Evolutionary conservation across 2,329 filamentous ascomycete genomes (phyloP).

Genomic region (Diaporthe citriasiana): DNA sequence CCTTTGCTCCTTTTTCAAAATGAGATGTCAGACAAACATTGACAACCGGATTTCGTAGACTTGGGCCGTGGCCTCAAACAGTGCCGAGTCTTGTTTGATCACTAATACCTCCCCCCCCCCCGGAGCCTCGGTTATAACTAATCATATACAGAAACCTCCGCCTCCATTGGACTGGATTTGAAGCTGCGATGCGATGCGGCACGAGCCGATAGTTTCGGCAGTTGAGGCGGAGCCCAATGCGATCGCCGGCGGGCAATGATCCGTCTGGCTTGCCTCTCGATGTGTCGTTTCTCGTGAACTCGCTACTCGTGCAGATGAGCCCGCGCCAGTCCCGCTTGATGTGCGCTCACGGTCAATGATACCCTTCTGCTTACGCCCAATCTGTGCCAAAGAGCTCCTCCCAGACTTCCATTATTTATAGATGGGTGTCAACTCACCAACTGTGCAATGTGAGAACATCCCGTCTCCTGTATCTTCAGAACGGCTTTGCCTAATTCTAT

Average conservation of each 20-base stretch:
- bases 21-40: not conserved
- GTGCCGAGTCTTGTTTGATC: not conserved
- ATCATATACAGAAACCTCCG: not conserved
- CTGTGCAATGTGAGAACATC: too few relatives aligned
- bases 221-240: not conserved
- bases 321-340: not conserved
- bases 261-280: not conserved
- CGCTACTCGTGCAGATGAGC: not conserved
- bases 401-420: not conserved
- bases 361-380: not conserved
- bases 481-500: not conserved
- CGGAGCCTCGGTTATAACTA: not conserved
- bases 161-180: not conserved
- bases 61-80: not conserved
- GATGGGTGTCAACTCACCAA: not conserved
- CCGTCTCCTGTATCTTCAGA: not conserved
- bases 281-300: not conserved
- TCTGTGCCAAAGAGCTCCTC: not conserved
- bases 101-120: constrained; percentile 23
- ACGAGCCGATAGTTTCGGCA: not conserved
- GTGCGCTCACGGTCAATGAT: not conserved
- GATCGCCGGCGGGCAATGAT: not conserved
- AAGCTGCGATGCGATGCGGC: not conserved
- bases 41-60: not conserved
- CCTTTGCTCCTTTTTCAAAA: too few relatives aligned